Percentiles rank a stretch among this genome's conserved stretches.
Evolutionary conservation across 345 rosid species (phyloP).

Genomic region (Cardamine resedifolia): DNA sequence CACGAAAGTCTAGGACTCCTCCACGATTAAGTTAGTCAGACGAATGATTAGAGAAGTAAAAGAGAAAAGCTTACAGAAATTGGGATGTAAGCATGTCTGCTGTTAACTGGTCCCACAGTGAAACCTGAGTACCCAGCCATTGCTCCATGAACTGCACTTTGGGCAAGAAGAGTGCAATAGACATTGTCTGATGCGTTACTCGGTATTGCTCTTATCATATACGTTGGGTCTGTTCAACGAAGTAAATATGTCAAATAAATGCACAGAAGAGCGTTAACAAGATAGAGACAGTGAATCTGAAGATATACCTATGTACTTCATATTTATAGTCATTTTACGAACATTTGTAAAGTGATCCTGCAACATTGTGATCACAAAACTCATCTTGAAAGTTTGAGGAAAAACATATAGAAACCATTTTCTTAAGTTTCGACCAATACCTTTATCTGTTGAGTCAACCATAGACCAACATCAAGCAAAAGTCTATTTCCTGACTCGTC

Average conservation of each 20-base stretch:
- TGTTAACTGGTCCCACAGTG: constrained; percentile 92
- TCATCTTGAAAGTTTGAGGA: not conserved
- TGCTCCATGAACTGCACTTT: constrained; percentile 95
- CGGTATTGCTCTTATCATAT: constrained; percentile 92
- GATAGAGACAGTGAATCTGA: not conserved
- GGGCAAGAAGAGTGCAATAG: constrained; percentile 97
- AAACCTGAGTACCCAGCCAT: constrained; percentile 98
- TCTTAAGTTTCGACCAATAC: constrained; percentile 35
- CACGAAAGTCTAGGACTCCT: not conserved
- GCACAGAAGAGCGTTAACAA: constrained; percentile 6
- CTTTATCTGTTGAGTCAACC: constrained; percentile 89
- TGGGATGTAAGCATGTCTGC: constrained; percentile 89
- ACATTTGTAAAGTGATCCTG: constrained; percentile 77
- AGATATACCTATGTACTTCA: constrained; percentile 86
- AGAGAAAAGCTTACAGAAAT: constrained; percentile 56
- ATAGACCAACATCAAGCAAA: constrained; percentile 86
- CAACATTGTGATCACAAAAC: constrained; percentile 14
- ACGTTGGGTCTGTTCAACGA: constrained; percentile 75
- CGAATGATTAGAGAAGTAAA: not conserved
- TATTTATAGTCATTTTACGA: constrained; percentile 64
- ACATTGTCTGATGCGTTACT: constrained; percentile 95
- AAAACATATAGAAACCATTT: not conserved
- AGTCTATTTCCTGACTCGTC: constrained; percentile 91
- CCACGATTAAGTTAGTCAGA: not conserved
- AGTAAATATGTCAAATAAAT: constrained; percentile 8